These are phyloP conservation scores for Wallacemonas sp. DNA, from an alignment of 208 protist genomes.

Conservation along the genomic window DNA sequence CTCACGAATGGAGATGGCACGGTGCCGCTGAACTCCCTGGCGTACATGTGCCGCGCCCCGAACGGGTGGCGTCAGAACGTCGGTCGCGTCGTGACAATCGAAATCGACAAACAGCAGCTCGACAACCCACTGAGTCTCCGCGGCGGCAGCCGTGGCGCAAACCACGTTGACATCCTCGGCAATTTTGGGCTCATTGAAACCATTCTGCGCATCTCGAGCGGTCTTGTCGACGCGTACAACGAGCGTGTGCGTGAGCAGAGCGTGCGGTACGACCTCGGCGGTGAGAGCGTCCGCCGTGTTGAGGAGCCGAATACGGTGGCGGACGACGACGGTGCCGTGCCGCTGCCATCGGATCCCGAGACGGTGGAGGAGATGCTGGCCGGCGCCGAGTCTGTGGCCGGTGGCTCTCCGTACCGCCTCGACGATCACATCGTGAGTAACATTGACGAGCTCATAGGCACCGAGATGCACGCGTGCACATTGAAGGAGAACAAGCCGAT, in stretches of 20 bases:
- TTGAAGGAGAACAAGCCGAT: constrained; percentile 42
- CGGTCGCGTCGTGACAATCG: constrained; percentile 79
- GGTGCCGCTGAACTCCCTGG: constrained; percentile 85
- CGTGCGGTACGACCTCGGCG: not conserved
- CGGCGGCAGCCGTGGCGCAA: constrained; percentile 52
- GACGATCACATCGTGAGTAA: constrained; percentile 67
- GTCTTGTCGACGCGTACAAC: constrained; percentile 35
- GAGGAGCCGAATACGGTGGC: constrained; percentile 6
- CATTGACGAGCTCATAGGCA: constrained; percentile 51
- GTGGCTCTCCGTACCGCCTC: constrained; percentile 14
- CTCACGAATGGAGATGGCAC: constrained; percentile 87
- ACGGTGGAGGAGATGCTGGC: constrained; percentile 5
- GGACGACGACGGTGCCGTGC: constrained; percentile 12
- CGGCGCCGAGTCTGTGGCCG: not conserved
- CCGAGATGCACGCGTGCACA: constrained; percentile 28
- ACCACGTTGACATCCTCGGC: constrained; percentile 91
- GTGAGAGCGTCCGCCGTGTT: not conserved
- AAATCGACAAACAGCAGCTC: constrained; percentile 58
- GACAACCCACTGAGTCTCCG: constrained; percentile 47
- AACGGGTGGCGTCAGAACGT: constrained; percentile 85
- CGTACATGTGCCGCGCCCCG: constrained; percentile 87
- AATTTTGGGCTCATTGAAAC: constrained; percentile 81
- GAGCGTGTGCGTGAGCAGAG: not conserved
- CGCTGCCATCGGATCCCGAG: constrained; percentile 6
- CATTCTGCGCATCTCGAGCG: constrained; percentile 72